A percentile compares a stretch with the other conserved stretches of the same genome.
Evolutionary conservation across 768 basidiomycete genomes (phyloP).

Genomic region (Cystofilobasidium ferigula): DNA sequence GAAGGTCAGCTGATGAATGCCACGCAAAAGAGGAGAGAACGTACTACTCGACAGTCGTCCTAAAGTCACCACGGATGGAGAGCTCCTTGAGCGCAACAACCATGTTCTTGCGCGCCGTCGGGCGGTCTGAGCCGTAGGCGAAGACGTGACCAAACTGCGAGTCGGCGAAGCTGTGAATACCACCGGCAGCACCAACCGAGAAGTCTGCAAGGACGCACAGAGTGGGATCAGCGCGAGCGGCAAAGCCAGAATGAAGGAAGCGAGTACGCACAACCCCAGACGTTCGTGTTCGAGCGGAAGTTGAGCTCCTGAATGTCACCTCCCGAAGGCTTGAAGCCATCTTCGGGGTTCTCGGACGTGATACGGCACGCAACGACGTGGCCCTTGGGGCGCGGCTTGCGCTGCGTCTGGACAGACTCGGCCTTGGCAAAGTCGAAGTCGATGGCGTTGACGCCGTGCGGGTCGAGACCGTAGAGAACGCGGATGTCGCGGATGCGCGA

Average conservation of each 20-base stretch:
- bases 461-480: conserved; percentile 85
- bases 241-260: not conserved
- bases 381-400: conserved; percentile 91
- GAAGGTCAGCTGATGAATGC: not conserved
- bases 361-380: conserved; percentile 99
- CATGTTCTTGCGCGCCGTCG: conserved; percentile 96
- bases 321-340: conserved; percentile 97
- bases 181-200: conserved; percentile 88
- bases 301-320: conserved; percentile 96
- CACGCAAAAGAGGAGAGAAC: conserved; percentile 60
- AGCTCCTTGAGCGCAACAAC: conserved; percentile 96
- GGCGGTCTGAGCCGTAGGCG: conserved; percentile 91
- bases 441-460: conserved; percentile 77
- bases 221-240: not conserved
- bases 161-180: conserved; percentile 91
- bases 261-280: conserved; percentile 67
- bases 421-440: conserved; percentile 89
- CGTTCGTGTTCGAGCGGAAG: conserved; percentile 97
- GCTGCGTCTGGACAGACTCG: conserved; percentile 73
- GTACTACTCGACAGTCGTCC: conserved; percentile 96
- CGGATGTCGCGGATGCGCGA: conserved; percentile 93
- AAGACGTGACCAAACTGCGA: conserved; percentile 99
- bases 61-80: conserved; percentile 96
- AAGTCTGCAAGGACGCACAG: conserved; percentile 47
- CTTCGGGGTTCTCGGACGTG: conserved; percentile 98